Evolutionary conservation across 805 yeast genomes (phyloP).

Genomic region (Danielozyma ontarioensis): DNA sequence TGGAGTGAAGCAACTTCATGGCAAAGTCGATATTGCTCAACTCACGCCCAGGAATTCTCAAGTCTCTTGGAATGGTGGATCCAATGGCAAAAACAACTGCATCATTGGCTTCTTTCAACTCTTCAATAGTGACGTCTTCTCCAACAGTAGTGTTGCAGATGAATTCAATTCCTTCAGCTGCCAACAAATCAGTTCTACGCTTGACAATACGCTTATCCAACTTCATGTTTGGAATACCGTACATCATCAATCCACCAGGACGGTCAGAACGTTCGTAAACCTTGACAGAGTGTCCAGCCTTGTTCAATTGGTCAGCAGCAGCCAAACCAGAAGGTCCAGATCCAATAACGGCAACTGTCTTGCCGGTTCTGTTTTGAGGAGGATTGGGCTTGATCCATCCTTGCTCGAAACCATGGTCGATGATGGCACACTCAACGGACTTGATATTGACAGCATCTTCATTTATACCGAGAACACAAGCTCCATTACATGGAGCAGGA

Average conservation of each 20-base stretch:
- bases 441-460: slow-evolving; percentile 96
- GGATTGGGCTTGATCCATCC: slow-evolving; percentile 92
- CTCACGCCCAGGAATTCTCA: slow-evolving; percentile 90
- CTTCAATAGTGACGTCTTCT: slow-evolving; percentile 69
- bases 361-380: slow-evolving; percentile 79
- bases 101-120: slow-evolving; percentile 59
- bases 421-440: slow-evolving; percentile 91
- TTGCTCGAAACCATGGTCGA: slow-evolving; percentile 92
- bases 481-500: slow-evolving; percentile 99
- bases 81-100: slow-evolving; percentile 93
- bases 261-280: slow-evolving; percentile 93
- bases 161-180: slow-evolving; percentile 84
- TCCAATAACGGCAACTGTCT: slow-evolving; percentile 80
- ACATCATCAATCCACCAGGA: slow-evolving; percentile 96
- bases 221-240: slow-evolving; percentile 99
- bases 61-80: slow-evolving; percentile 93
- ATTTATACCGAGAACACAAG: slow-evolving; percentile 84
- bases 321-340: slow-evolving; percentile 98
- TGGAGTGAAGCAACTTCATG: slow-evolving; percentile 82
- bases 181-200: slow-evolving; percentile 87
- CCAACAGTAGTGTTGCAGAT: slow-evolving; percentile 77
- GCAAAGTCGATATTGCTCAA: slow-evolving; percentile 89
- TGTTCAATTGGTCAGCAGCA: slow-evolving; percentile 93
- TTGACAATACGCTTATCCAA: slow-evolving; percentile 88
- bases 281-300: slow-evolving; percentile 89